Evolutionary conservation across 768 basidiomycete species (phyloP).

Genomic region (Fomitopsis serialis): DNA sequence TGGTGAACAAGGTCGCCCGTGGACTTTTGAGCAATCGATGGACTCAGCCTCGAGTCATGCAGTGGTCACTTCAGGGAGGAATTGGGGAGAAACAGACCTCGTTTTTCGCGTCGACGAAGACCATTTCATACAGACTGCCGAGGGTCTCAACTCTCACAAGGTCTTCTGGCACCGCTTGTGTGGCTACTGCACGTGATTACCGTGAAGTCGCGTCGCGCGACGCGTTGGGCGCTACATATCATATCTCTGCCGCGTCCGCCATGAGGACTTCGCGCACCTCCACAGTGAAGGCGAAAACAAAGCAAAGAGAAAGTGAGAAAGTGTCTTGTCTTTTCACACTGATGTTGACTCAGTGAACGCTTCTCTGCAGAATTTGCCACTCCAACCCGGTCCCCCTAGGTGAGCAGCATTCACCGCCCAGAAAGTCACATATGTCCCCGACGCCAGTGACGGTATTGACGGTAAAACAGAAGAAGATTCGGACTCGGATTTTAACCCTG

Average conservation of each 20-base stretch:
- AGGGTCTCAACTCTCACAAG: too few species aligned
- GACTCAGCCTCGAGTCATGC: not conserved
- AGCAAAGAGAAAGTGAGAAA: too few species aligned
- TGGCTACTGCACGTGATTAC: too few species aligned
- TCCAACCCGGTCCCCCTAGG: constrained; percentile 34
- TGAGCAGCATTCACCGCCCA: not conserved
- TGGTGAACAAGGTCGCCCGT: constrained; percentile 7
- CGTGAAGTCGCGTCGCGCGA: too few species aligned
- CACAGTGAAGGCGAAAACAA: too few species aligned
- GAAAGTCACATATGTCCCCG: not conserved
- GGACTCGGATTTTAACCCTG: constrained; percentile 47
- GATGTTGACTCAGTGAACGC: not conserved
- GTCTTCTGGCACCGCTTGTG: too few species aligned
- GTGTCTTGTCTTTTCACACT: not conserved
- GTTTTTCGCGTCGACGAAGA: too few species aligned
- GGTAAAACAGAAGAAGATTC: constrained; percentile 27
- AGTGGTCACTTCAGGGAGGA: too few species aligned
- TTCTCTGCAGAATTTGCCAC: constrained; percentile 1
- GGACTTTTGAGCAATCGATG: not conserved
- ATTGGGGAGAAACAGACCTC: too few species aligned
- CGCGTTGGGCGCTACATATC: too few species aligned
- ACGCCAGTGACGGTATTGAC: not conserved
- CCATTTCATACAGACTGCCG: not conserved
- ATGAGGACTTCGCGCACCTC: too few species aligned
- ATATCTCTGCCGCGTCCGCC: too few species aligned